phyloP scores from a whole-genome alignment of 2,329 filamentous ascomycete species.

The Aschersonia sp. region DNA sequence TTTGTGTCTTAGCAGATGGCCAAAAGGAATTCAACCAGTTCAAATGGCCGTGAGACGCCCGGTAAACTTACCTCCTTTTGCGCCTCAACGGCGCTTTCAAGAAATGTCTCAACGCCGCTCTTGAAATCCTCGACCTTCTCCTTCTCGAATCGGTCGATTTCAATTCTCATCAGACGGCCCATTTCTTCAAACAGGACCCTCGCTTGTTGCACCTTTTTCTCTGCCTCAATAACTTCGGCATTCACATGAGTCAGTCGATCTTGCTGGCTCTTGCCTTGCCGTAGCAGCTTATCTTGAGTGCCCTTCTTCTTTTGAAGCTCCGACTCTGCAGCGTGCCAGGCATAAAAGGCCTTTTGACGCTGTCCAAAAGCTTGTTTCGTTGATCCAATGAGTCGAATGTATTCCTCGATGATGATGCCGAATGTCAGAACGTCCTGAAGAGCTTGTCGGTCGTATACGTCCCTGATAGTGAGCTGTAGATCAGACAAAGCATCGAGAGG shows the following conservation, averaged over 20 bases:
- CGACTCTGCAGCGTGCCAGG: constrained; percentile 82
- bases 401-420: constrained; percentile 96
- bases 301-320: constrained; percentile 82
- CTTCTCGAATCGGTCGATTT: constrained; percentile 85
- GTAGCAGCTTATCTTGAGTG: constrained; percentile 84
- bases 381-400: constrained; percentile 87
- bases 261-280: constrained; percentile 91
- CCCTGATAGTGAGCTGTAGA: constrained; percentile 82
- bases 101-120: constrained; percentile 90
- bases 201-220: constrained; percentile 83
- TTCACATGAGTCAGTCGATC: constrained; percentile 85
- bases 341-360: constrained; percentile 88
- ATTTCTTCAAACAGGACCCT: constrained; percentile 91
- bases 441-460: constrained; percentile 91
- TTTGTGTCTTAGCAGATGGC: constrained; percentile 4
- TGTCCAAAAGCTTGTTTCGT: constrained; percentile 89
- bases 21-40: no score
- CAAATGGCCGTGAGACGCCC: no score
- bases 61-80: constrained; percentile 77
- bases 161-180: constrained; percentile 80
- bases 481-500: constrained; percentile 87
- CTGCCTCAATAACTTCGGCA: constrained; percentile 88
- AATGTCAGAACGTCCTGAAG: constrained; percentile 94
- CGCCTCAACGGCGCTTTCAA: constrained; percentile 93
- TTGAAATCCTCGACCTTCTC: constrained; percentile 99